These are phyloP conservation scores for Chlamydomonas schloesseri DNA, from an alignment of 139 green algal genomes.

Conservation along the genomic window DNA sequence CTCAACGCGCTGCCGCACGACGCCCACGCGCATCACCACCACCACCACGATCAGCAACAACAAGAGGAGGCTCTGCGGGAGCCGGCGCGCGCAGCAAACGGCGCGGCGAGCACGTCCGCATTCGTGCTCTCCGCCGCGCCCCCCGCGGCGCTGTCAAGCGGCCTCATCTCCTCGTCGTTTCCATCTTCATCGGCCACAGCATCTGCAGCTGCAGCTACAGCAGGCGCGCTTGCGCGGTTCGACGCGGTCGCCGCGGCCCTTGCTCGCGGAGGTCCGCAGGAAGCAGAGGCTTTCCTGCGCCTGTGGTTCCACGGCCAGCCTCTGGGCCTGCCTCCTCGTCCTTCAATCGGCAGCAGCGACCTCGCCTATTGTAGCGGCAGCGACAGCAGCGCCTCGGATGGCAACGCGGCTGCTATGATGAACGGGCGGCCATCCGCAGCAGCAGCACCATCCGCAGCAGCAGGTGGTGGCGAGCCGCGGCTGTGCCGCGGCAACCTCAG, in stretches of 20 bases:
- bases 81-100: neutral
- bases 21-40: neutral
- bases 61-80: too few species aligned
- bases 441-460: too few species aligned
- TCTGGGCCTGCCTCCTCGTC: neutral
- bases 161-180: too few species aligned
- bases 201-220: neutral
- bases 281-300: conserved; percentile 18
- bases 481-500: conserved; percentile 23
- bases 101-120: too few species aligned
- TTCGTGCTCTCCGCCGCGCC: neutral
- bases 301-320: conserved; percentile 40
- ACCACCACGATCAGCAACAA: neutral
- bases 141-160: too few species aligned
- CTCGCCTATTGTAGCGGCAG: too few species aligned
- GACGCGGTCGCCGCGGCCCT: neutral
- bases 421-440: too few species aligned
- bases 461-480: too few species aligned
- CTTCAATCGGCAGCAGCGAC: too few species aligned
- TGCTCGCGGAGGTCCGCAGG: neutral
- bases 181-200: too few species aligned
- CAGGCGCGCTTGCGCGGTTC: neutral
- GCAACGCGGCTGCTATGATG: too few species aligned
- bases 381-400: too few species aligned
- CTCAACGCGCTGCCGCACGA: conserved; percentile 5